These are phyloP conservation scores for Venturia asperata DNA, from an alignment of 2,329 filamentous ascomycete genomes.

Conservation along the genomic window DNA sequence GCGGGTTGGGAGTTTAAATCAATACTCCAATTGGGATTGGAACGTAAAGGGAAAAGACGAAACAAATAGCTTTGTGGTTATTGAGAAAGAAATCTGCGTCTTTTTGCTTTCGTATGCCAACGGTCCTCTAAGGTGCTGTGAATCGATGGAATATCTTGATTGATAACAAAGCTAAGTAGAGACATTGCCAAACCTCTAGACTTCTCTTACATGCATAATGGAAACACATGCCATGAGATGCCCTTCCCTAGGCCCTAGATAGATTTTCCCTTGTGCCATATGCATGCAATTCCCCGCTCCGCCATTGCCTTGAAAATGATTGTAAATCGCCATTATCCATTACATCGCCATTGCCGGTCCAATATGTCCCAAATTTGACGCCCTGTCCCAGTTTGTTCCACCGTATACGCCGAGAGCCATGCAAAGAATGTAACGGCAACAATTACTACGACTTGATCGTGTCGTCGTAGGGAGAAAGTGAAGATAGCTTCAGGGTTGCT, in stretches of 20 bases:
- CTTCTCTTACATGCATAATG: not conserved
- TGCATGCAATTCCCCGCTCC: not conserved
- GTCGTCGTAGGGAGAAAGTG: not conserved
- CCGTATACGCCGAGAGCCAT: conserved; percentile 1
- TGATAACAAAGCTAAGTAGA: not conserved
- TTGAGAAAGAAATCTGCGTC: too few relatives aligned
- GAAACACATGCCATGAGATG: not conserved
- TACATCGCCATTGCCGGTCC: not conserved
- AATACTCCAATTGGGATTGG: too few relatives aligned
- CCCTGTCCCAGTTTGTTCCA: not conserved
- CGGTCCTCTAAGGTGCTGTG: not conserved
- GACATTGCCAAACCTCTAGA: not conserved
- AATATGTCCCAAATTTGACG: not conserved
- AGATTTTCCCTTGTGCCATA: not conserved
- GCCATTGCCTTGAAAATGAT: not conserved
- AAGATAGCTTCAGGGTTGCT: not conserved
- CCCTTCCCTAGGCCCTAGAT: not conserved
- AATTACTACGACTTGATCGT: not conserved
- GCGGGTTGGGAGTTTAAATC: too few relatives aligned
- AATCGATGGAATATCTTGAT: not conserved
- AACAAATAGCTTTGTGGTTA: too few relatives aligned
- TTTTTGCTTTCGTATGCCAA: not conserved
- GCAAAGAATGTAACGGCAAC: not conserved
- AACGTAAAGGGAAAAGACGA: too few relatives aligned
- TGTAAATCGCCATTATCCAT: conserved; percentile 6